Percentiles rank a stretch among this genome's conserved stretches.
phyloP scores from a whole-genome alignment of 768 basidiomycete genomes.

The Grammothele lineata region DNA sequence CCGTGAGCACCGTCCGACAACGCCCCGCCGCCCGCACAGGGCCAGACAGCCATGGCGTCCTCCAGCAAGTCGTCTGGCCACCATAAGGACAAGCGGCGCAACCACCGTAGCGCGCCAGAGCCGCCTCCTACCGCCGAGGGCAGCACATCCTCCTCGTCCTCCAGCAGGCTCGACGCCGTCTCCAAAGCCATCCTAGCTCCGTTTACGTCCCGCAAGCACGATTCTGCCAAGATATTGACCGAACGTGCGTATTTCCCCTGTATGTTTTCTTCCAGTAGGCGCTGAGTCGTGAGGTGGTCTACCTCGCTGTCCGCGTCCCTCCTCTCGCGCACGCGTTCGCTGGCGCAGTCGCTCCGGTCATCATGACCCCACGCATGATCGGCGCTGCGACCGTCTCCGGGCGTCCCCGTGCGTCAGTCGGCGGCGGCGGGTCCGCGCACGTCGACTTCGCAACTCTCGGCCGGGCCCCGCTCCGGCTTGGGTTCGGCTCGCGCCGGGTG shows the following conservation, averaged over 20 bases:
- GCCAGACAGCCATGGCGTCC: conserved; percentile 20
- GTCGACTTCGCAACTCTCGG: conserved; percentile 78
- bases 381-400: conserved; percentile 66
- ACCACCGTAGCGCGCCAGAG: conserved; percentile 35
- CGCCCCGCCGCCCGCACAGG: conserved; percentile 5
- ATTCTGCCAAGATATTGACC: conserved; percentile 69
- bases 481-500: conserved; percentile 59
- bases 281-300: not conserved
- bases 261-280: not conserved
- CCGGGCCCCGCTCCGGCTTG: conserved; percentile 69
- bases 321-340: no score
- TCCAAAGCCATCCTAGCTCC: conserved; percentile 71
- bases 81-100: conserved; percentile 29
- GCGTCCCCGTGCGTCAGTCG: conserved; percentile 32
- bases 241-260: conserved; percentile 50
- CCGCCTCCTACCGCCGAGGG: conserved; percentile 23
- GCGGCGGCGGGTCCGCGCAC: conserved; percentile 35
- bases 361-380: conserved; percentile 87
- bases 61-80: conserved; percentile 17
- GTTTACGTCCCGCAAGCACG: conserved; percentile 56
- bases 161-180: conserved; percentile 52
- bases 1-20: not conserved
- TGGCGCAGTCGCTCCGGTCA: conserved; percentile 71
- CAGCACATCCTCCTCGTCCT: conserved; percentile 18
- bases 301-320: no score